phyloP scores from a whole-genome alignment of 805 yeast genomes.

The Diddensiella santjacobensis region DNA sequence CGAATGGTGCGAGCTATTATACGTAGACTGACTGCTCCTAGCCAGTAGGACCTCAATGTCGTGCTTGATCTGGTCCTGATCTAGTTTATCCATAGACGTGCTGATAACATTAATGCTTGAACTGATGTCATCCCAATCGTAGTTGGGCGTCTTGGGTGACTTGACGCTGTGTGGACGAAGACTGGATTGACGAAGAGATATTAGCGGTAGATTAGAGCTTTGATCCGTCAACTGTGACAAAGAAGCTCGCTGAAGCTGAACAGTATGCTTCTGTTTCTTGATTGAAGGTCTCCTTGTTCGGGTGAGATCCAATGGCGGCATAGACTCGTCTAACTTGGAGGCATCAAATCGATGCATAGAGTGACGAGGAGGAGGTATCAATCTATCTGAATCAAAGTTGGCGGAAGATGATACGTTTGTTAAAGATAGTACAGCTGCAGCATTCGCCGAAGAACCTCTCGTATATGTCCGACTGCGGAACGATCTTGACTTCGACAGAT shows the following conservation, averaged over 20 bases:
- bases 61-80: constrained; percentile 4
- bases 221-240: neutral
- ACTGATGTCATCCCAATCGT: constrained; percentile 17
- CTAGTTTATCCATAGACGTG: constrained; percentile 6
- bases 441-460: no score
- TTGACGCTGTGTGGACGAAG: neutral
- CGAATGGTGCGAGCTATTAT: neutral
- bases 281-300: neutral
- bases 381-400: neutral
- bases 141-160: neutral
- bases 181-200: neutral
- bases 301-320: neutral
- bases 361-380: constrained; percentile 1
- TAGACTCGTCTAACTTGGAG: neutral
- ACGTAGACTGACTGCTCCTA: neutral
- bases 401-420: no score
- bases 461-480: neutral
- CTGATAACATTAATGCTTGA: constrained; percentile 12
- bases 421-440: no score
- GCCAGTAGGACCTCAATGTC: constrained; percentile 9
- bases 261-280: neutral
- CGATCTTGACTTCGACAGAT: constrained; percentile 1
- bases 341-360: neutral
- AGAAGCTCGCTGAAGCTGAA: neutral
- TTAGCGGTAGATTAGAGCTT: neutral